Evolutionary conservation across 1,139 yeast genomes (phyloP), one percentile per base, ranked within the genome.

Genomic region (Taiozyma sp.): DNA sequence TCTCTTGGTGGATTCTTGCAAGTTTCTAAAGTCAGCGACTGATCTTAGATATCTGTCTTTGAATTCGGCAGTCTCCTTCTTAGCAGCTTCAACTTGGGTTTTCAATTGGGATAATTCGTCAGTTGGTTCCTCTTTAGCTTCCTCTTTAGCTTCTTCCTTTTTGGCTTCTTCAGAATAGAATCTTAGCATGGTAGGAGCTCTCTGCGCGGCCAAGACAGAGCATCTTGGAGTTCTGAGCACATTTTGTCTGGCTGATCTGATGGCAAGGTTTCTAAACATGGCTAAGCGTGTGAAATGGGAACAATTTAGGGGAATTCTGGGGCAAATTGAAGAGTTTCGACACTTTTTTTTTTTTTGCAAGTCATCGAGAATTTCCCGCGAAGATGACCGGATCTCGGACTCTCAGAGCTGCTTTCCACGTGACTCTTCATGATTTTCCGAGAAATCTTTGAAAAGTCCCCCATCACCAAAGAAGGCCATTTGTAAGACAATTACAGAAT

Each of bases 11-110:
- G 90, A 80, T 62, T 85, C 91, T 73, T 88, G 96, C 62, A 88
- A 75, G 71, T 85, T 87, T 63, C 95, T 82, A 83, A 87, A 88
- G 67, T 88, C 96, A 19, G 96, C 95, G 52, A 87, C 74, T 41
- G 95, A 79, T 60, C 91, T 80, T 53, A 87, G 75, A 64, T 85
- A 87, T 61, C 80, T 81, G 68, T 88, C 91, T 71, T 87, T 87
- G 77, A 85, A 73, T 60, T 81, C 83, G 28, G 91, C 90, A 54
- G 77, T 71, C 53, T 88, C 93, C 68, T 85, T 85, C 67, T 86
- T 90, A 66, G 85, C 85, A 56, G 77, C 73, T 44, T 72, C 76
- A 56, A 79, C 71, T 65, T 83, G 81, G 49, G 73, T 73, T 64
- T 76, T 70, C 57, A 80, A 67, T 32, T 52, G 45, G 22, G 60